These are phyloP conservation scores for Chrysanthemum makinoi DNA, from an alignment of 129 eudicot species.

Conservation along the genomic window DNA sequence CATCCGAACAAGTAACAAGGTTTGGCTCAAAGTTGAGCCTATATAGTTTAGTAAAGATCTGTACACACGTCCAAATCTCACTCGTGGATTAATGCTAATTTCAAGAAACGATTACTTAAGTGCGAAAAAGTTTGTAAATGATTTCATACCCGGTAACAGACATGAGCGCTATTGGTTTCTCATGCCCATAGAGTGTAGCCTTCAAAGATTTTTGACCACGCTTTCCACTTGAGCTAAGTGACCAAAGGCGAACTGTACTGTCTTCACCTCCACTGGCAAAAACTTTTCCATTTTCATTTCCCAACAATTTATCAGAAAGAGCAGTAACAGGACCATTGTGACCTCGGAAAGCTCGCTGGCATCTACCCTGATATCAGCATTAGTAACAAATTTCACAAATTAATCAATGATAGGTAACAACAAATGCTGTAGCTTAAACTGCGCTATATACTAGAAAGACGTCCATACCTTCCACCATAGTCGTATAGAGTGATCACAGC, in stretches of 20 bases:
- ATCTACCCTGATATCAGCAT: slow-evolving; percentile 49
- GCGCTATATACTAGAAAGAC: neutral
- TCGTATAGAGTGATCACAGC: slow-evolving; percentile 76
- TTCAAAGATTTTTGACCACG: slow-evolving; percentile 72
- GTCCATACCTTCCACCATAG: slow-evolving; percentile 80
- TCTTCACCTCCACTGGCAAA: slow-evolving; percentile 94
- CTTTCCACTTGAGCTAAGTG: slow-evolving; percentile 61
- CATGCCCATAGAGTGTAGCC: slow-evolving; percentile 84
- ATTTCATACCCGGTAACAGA: slow-evolving; percentile 77
- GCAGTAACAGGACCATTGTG: slow-evolving; percentile 75
- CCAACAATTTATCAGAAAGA: slow-evolving; percentile 75
- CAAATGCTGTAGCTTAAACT: neutral
- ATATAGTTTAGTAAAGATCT: too few species aligned
- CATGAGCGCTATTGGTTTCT: slow-evolving; percentile 60
- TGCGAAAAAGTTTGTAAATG: neutral
- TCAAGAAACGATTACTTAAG: slow-evolving; percentile 7
- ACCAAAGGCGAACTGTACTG: slow-evolving; percentile 89
- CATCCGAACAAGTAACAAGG: neutral
- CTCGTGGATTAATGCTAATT: neutral
- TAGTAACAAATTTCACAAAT: slow-evolving; percentile 15
- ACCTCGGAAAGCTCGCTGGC: slow-evolving; percentile 71
- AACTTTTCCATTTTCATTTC: slow-evolving; percentile 58
- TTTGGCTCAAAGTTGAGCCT: neutral
- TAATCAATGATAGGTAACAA: neutral
- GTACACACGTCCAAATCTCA: neutral